Evolutionary conservation across 2,329 filamentous ascomycete genomes (phyloP), one percentile per base, ranked within the genome.

Genomic region (Aspergillus carbonarius): DNA sequence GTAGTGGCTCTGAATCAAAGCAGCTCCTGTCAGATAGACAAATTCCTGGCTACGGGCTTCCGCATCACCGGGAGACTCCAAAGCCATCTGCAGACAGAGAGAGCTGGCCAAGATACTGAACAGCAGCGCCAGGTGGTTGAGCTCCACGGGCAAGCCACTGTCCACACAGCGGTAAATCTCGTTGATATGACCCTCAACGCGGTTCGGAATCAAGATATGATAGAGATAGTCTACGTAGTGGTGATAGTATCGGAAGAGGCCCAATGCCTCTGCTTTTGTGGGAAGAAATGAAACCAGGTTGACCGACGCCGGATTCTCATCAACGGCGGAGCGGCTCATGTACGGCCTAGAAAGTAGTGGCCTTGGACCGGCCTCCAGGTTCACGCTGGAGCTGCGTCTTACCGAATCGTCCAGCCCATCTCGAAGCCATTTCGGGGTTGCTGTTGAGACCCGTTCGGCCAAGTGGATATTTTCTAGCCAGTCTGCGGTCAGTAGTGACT

Each of bases 211-310:
- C 9, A 77, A 63, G 13, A 77, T 60, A 60, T 76, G 74, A 55
- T 77, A 76, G 4, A 74, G 65, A 25, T 70, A 73, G 52, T 72
- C 68, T 37, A 77, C 66, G 39, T 74, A 68, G 1, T 64, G 55
- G n/a, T 62, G 62, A 51, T 76, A 78, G 52, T 71, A 72, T 8
- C 66, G 63, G 23, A 77, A 67, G 1, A 76, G 62, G 6, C 59
- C 35, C 15, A 69, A 23, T 3, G 72, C 67, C 49, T 76, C 69
- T 5, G 63, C n/a, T 20, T 71, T 66, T 0, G 65, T 25, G 0
- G 75, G 75, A 0, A 77, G 55, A 34, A 63, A 71, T 0, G 60
- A 57, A 0, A 57, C 46, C 8, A 73, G 49, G 6, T 68, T 49
- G 2, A 70, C 54, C 0, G 61, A 62, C 9, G 62, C 55, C 3